phyloP scores from a whole-genome alignment of 768 basidiomycete genomes.

The Mycena leptocephala region DNA sequence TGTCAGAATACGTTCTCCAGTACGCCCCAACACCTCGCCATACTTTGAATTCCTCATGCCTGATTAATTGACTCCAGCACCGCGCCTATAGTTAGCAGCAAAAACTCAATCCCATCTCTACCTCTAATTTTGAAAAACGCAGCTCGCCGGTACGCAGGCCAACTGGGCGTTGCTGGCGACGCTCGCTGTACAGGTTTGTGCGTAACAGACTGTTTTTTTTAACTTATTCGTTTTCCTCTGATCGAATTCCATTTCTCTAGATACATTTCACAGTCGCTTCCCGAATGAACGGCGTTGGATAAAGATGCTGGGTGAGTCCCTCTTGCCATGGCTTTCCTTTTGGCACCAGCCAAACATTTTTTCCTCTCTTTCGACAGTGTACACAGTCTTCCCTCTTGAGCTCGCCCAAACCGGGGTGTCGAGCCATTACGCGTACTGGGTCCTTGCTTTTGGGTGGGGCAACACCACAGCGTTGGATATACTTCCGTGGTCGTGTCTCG shows the following conservation, averaged over 20 bases:
- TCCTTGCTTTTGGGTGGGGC: neutral
- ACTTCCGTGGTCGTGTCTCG: neutral
- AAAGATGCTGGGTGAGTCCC: slow-evolving; percentile 3
- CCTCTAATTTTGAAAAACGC: too few relatives aligned
- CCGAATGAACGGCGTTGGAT: slow-evolving; percentile 21
- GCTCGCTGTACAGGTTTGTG: neutral
- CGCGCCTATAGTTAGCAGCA: too few relatives aligned
- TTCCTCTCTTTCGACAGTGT: neutral
- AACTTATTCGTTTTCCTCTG: neutral
- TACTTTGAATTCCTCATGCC: neutral
- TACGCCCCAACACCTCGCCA: neutral
- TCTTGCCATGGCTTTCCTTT: neutral
- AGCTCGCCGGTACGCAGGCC: too few relatives aligned
- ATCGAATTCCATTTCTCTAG: neutral
- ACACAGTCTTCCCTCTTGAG: slow-evolving; percentile 4
- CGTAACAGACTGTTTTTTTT: neutral
- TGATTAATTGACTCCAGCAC: too few relatives aligned
- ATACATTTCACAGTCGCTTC: slow-evolving; percentile 3
- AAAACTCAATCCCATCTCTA: too few relatives aligned
- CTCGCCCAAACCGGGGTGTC: neutral
- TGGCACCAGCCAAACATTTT: neutral
- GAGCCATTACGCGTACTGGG: too few relatives aligned
- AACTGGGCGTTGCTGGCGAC: too few relatives aligned
- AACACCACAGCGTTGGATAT: neutral
- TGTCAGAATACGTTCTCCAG: neutral